Conservation (phyloP, 2,329 filamentous ascomycete genomes). For the Alternaria brassicicola region DNA sequence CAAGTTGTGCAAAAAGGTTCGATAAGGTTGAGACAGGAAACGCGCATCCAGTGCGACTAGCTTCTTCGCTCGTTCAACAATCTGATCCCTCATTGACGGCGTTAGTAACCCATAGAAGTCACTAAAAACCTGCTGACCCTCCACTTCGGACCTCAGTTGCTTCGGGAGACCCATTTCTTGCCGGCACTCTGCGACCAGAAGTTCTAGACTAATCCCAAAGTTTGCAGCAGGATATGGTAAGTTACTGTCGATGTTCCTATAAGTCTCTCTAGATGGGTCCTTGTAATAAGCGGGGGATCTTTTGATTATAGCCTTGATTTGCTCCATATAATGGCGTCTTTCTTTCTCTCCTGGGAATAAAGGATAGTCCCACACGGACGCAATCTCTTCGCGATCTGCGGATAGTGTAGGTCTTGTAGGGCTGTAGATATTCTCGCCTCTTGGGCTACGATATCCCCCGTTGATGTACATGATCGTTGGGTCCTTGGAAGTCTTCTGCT, state of each 20-base stretch:
- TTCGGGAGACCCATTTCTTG: slow-evolving; percentile 6
- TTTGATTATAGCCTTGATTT: slow-evolving; percentile 25
- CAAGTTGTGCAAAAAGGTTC: slow-evolving; percentile 19
- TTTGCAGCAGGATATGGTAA: slow-evolving; percentile 14
- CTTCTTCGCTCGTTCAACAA: slow-evolving; percentile 23
- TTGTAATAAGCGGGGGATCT: slow-evolving; percentile 9
- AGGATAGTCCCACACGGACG: slow-evolving; percentile 21
- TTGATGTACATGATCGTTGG: slow-evolving; percentile 37
- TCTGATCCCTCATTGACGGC: slow-evolving; percentile 15
- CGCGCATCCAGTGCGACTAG: slow-evolving; percentile 23
- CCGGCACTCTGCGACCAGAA: slow-evolving; percentile 16
- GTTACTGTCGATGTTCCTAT: slow-evolving; percentile 8
- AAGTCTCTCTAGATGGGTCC: neutral
- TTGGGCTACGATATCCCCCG: slow-evolving; percentile 28
- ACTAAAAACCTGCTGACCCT: slow-evolving; percentile 12
- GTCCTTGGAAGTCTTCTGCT: neutral
- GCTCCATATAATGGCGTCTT: slow-evolving; percentile 19
- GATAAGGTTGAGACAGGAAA: slow-evolving; percentile 16
- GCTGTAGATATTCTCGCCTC: slow-evolving; percentile 6
- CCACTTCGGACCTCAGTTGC: neutral
- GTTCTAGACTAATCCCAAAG: slow-evolving; percentile 24
- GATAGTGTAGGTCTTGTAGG: neutral
- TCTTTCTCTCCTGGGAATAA: slow-evolving; percentile 30
- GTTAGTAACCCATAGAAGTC: slow-evolving; percentile 34
- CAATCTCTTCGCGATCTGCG: neutral